Base-by-base conservation (phyloP, 75 land plant genomes). In the Cunninghamia lanceolata region DNA sequence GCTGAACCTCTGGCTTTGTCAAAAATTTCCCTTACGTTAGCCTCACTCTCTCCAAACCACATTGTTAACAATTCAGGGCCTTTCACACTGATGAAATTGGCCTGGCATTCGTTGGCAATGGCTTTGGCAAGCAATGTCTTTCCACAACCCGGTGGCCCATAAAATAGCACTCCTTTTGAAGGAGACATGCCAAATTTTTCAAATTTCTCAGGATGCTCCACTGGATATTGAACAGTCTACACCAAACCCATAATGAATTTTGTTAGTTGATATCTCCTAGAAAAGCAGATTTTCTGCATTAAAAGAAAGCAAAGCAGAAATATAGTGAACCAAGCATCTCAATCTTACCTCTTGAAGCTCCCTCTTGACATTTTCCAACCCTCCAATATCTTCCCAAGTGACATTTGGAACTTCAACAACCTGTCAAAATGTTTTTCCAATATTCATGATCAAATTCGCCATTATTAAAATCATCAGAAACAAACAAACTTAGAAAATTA, bases 371-470 rank as follows among this genome's bases (percentile, higher is more conserved):
- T 90, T 86, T 43, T 90, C 87, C 32, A 90, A 77, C 30, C 91
- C 91, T 17, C 91, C 91, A 83, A 90, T 86, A 80, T 90, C 91
- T 36, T 90, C 90, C 91, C 91, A 90, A 16, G 85, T 25, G 80
- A 90, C 85, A 82, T 89, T 90, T 9, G 91, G 91, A 75, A 90
- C 91, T 63, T 90, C 91, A 6, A 90, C 91, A 21, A 88, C 88
- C 88, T 87, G 66, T 3, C 30, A 43, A 36, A 35, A 79, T 17
- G 46, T 16, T 40, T 79, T 79, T 8, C 43, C 74, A 70, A 70
- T 0, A 32, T 70, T n/a, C 10, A n/a, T 32, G 2, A n/a, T 35
- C 35, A 32, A 70, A 70, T 8, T 32, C 7, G 28, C 63, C 63
- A 56, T 4, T 21, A 56, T 5, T 56, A 19, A 56, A 56, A 56